These are phyloP conservation scores for Solanum medicagineum DNA, from an alignment of 257 asterid genomes.

Conservation along the genomic window DNA sequence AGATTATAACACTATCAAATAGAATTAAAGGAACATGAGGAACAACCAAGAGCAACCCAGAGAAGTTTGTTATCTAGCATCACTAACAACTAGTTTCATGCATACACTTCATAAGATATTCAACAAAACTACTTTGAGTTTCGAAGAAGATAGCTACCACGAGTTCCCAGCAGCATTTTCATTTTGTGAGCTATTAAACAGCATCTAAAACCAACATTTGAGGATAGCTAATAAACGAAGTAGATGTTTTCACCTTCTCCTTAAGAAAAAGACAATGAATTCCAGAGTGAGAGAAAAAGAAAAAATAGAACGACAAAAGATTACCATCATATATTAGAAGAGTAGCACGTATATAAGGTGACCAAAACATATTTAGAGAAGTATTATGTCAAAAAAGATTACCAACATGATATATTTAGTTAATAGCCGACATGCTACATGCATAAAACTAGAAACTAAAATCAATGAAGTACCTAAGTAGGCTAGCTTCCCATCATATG, in stretches of 20 bases:
- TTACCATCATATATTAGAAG: not conserved
- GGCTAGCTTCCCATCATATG: constrained; percentile 87
- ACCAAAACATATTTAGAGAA: not conserved
- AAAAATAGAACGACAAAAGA: not conserved
- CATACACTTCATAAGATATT: not conserved
- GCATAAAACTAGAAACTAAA: constrained; percentile 2
- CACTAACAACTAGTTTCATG: not conserved
- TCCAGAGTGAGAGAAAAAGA: not conserved
- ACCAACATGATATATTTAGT: not conserved
- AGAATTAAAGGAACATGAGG: not conserved
- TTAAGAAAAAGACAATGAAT: not conserved
- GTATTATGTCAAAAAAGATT: not conserved
- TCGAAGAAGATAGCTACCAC: not conserved
- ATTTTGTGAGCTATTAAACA: not conserved
- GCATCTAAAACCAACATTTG: not conserved
- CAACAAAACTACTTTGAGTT: not conserved
- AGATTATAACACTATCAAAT: not conserved
- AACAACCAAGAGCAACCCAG: not conserved
- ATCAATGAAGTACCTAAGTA: constrained; percentile 60
- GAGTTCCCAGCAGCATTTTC: not conserved
- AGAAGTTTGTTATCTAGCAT: not conserved
- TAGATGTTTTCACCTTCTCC: not conserved
- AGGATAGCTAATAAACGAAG: not conserved
- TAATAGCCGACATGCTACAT: not conserved
- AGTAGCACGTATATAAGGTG: not conserved